Evolutionary conservation across 116 monocot species (phyloP).

Genomic region (Trichopus zeylanicus): DNA sequence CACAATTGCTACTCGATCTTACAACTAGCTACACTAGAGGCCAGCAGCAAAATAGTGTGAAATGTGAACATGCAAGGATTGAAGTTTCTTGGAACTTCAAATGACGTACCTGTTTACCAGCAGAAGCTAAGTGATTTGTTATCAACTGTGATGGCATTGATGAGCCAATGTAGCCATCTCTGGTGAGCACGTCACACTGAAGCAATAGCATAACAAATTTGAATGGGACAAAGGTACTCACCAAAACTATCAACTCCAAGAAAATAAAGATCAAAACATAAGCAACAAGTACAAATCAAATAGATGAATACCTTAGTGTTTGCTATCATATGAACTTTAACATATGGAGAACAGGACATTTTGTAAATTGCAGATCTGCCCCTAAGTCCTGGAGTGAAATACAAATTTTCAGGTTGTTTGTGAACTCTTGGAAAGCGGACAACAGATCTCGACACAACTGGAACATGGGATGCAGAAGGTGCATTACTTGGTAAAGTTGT

Average conservation of each 20-base stretch:
- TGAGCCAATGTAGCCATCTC: background rate
- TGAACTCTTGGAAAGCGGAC: constrained; percentile 19
- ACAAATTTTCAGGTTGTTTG: constrained; percentile 23
- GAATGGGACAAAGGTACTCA: background rate
- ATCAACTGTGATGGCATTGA: constrained; percentile 22
- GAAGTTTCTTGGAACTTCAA: background rate
- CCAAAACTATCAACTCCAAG: background rate
- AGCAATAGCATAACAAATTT: constrained; percentile 2
- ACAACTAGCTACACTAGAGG: no score
- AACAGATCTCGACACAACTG: constrained; percentile 31
- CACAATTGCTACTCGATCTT: no score
- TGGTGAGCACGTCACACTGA: constrained; percentile 25
- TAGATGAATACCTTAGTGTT: constrained; percentile 14
- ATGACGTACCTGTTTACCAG: constrained; percentile 57
- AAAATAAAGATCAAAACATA: background rate
- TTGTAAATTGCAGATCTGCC: constrained; percentile 62
- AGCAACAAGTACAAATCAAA: no score
- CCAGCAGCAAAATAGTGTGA: no score
- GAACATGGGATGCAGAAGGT: constrained; percentile 8
- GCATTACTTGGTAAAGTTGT: constrained; percentile 8
- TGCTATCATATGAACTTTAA: constrained; percentile 24
- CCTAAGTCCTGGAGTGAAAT: constrained; percentile 29
- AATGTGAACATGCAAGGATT: background rate
- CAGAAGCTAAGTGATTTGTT: constrained; percentile 17
- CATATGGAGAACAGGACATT: constrained; percentile 84